Conservation (phyloP, 1,284 basidiomycete genomes). For the Ceratobasidium sp. region DNA sequence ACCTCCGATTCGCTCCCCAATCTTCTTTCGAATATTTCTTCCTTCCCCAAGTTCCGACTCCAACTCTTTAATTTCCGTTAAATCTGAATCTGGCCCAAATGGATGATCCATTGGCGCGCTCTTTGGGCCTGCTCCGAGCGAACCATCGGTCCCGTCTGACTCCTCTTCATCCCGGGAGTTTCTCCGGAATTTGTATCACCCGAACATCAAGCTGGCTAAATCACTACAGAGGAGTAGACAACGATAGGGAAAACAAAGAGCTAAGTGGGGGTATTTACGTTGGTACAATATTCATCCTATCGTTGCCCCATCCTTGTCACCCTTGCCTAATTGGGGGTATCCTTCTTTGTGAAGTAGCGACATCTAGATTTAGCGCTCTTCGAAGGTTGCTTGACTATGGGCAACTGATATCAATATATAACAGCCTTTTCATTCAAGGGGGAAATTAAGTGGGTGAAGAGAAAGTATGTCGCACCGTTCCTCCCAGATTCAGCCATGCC, state of each 20-base stretch:
- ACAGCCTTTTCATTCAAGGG: neutral
- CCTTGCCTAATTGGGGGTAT: neutral
- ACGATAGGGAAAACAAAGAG: neutral
- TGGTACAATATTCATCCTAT: slow-evolving; percentile 36
- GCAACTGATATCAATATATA: slow-evolving; percentile 67
- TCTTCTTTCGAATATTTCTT: slow-evolving; percentile 49
- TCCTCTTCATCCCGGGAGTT: slow-evolving; percentile 33
- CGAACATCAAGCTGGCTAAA: neutral
- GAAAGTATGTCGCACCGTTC: slow-evolving; percentile 67
- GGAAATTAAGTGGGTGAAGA: neutral
- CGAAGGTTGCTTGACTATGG: slow-evolving; percentile 66
- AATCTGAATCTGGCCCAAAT: slow-evolving; percentile 48
- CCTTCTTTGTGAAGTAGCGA: slow-evolving; percentile 63
- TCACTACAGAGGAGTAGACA: neutral
- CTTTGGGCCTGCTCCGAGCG: slow-evolving; percentile 23
- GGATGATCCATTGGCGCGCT: slow-evolving; percentile 33
- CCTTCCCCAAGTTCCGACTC: slow-evolving; percentile 44
- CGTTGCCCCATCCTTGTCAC: slow-evolving; percentile 10
- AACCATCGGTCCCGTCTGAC: slow-evolving; percentile 13
- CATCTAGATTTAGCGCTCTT: slow-evolving; percentile 70
- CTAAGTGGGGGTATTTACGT: too few species aligned
- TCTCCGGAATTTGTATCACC: too few species aligned
- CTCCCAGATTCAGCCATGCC: slow-evolving; percentile 61
- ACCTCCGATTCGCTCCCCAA: slow-evolving; percentile 22
- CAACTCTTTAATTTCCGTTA: slow-evolving; percentile 50